Conservation (phyloP, 768 basidiomycete genomes). For the Glaciozyma martinii region DNA sequence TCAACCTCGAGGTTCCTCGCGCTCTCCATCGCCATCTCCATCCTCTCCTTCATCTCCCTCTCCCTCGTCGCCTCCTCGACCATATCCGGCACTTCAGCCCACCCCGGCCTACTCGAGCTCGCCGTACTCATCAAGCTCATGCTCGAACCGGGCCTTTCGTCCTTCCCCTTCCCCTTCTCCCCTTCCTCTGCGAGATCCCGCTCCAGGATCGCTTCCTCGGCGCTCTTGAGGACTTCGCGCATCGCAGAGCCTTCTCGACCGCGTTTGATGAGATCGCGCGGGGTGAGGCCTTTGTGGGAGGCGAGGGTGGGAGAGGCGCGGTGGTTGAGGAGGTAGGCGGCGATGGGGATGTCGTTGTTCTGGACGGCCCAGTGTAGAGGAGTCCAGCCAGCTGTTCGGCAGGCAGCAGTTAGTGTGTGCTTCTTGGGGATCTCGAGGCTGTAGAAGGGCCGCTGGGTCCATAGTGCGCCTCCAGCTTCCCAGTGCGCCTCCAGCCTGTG, state of each 20-base stretch:
- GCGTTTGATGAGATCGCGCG: slow-evolving; percentile 77
- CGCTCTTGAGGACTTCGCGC: slow-evolving; percentile 74
- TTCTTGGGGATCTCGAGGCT: neutral
- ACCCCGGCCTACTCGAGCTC: neutral
- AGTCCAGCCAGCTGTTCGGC: slow-evolving; percentile 73
- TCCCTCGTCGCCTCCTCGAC: slow-evolving; percentile 28
- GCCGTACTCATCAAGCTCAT: slow-evolving; percentile 8
- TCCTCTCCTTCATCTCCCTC: slow-evolving; percentile 36
- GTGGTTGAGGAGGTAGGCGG: slow-evolving; percentile 86
- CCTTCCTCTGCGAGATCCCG: slow-evolving; percentile 53
- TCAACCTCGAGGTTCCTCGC: slow-evolving; percentile 44
- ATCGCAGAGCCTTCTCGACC: slow-evolving; percentile 77
- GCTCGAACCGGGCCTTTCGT: neutral
- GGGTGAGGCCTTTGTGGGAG: slow-evolving; percentile 69
- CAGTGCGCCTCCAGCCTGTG: too few relatives aligned
- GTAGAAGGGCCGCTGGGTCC: neutral
- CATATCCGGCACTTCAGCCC: slow-evolving; percentile 6
- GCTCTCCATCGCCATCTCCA: slow-evolving; percentile 45
- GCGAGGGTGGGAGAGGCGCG: slow-evolving; percentile 72
- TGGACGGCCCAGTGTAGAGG: slow-evolving; percentile 86
- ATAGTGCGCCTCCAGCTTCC: too few relatives aligned
- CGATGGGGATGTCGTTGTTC: slow-evolving; percentile 75
- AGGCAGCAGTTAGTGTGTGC: neutral
- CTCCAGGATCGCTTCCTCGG: slow-evolving; percentile 59
- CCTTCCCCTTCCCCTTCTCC: slow-evolving; percentile 4